These are phyloP conservation scores for Isatis tinctoria DNA, from an alignment of 345 rosid species.

Conservation along the genomic window DNA sequence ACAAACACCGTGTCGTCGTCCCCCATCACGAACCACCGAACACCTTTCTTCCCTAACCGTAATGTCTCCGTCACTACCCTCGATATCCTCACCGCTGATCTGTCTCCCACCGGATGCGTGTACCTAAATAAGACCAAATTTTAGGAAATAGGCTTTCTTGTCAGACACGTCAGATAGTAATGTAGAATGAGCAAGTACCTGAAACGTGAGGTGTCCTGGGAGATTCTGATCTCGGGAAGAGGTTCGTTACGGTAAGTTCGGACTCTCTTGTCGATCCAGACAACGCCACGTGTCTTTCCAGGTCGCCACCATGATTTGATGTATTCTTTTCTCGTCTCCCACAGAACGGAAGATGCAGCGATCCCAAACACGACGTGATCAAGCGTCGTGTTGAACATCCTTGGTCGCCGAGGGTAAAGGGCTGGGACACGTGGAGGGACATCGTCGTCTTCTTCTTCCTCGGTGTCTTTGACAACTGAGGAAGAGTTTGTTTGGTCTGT, in stretches of 20 bases:
- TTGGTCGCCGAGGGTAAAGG: conserved; percentile 8
- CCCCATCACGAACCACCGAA: conserved; percentile 86
- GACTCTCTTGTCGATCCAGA: conserved; percentile 66
- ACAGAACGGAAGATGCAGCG: conserved; percentile 58
- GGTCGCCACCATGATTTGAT: conserved; percentile 86
- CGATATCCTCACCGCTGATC: conserved; percentile 74
- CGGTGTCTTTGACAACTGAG: not conserved
- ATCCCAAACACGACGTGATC: conserved; percentile 76
- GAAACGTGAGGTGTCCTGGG: conserved; percentile 57
- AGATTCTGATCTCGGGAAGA: conserved; percentile 63
- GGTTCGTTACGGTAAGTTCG: conserved; percentile 35
- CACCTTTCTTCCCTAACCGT: conserved; percentile 55
- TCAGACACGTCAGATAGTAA: not conserved
- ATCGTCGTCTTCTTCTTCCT: conserved; percentile 5
- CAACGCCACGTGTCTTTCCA: conserved; percentile 57
- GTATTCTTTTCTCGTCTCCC: conserved; percentile 76
- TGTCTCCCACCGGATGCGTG: conserved; percentile 56
- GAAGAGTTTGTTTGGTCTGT: conserved; percentile 32
- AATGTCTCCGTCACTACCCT: conserved; percentile 71
- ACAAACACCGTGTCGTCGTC: conserved; percentile 78
- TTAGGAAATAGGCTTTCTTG: not conserved
- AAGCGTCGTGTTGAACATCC: conserved; percentile 41
- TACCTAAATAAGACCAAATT: conserved; percentile 33
- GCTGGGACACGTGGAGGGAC: conserved; percentile 2
- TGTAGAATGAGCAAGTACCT: conserved; percentile 33